A percentile compares a stretch with the other conserved stretches of the same genome.
These are phyloP conservation scores for Cytospora piceae DNA, from an alignment of 2,329 filamentous ascomycete species.

Conservation along the genomic window DNA sequence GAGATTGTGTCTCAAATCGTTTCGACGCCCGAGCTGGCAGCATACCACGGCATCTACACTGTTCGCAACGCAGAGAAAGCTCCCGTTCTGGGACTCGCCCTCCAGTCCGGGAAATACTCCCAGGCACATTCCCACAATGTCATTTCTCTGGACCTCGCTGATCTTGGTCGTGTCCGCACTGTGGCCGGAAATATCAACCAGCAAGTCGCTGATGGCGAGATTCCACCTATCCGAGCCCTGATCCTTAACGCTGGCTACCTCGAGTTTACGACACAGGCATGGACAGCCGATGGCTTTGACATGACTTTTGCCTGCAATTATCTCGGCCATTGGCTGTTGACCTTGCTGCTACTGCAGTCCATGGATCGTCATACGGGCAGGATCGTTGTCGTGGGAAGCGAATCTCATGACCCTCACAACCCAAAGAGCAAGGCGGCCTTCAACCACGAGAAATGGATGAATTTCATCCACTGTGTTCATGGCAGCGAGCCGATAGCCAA, in stretches of 20 bases:
- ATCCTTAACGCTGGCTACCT: constrained; percentile 42
- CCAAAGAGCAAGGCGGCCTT: constrained; percentile 13
- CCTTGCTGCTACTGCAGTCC: constrained; percentile 34
- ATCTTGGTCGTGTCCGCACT: constrained; percentile 37
- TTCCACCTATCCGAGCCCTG: constrained; percentile 45
- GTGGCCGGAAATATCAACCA: constrained; percentile 38
- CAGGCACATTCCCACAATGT: constrained; percentile 39
- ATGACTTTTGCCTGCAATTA: constrained; percentile 34
- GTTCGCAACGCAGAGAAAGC: constrained; percentile 42
- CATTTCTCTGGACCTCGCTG: constrained; percentile 40
- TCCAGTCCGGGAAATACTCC: constrained; percentile 32
- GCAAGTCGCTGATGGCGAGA: constrained; percentile 37
- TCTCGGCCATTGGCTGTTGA: constrained; percentile 36
- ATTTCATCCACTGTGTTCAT: constrained; percentile 30
- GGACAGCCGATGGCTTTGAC: constrained; percentile 32
- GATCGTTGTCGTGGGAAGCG: constrained; percentile 33
- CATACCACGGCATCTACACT: constrained; percentile 43
- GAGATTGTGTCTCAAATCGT: constrained; percentile 40
- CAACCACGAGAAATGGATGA: background rate
- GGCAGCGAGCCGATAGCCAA: constrained; percentile 35
- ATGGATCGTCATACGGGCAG: constrained; percentile 33
- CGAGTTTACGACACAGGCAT: constrained; percentile 33
- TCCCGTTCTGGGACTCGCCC: constrained; percentile 34
- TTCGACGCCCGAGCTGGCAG: constrained; percentile 37
- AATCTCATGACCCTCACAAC: constrained; percentile 23